Base-by-base conservation (phyloP, 208 protist species). In the Jaenimonas drosophilae region DNA sequence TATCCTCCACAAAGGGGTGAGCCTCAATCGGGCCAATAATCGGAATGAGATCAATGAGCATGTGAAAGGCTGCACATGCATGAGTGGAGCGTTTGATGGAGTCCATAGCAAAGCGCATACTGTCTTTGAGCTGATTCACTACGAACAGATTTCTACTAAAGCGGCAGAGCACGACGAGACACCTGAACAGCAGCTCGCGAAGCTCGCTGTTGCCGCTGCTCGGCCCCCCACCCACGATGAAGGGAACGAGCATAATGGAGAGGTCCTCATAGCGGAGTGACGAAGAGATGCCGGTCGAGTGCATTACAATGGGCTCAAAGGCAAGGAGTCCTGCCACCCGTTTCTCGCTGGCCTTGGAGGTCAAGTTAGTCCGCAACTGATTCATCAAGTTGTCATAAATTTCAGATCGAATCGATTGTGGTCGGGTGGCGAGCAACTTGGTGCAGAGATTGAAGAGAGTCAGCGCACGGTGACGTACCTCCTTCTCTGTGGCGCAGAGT, bases 261-360 rank as follows among this genome's bases (percentile, higher is more conserved):
- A 93, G 54, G 45, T 83, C 66, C 44, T 93, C 79, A 56, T 89
- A 88, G 6, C 50, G 56, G 16, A 78, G 50, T 33, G 51, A 49
- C 21, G 60, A 57, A 17, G 48, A 50, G 29, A 30, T 46, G 24
- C 69, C 72, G 7, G 68, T 64, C 21, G 72, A 79, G 57, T 72
- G 84, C 50, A 75, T 84, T 5, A 86, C 71, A 17, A 92, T 75
- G n/a, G 83, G 76, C 54, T 92, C 69, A 59, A 92, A 92, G 0
- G 76, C 83, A 3, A 92, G 49, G 19, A 92, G 47, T 0, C 83
- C 83, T n/a, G 83, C 78, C 9, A 85, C 69, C 17, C 69, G 65
- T 25, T 59, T 67, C 20, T 81, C 70, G 23, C 68, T 54, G 3
- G 48, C 59, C 38, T 84, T 92, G 14, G 76, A 76, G 11, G 54